Base-by-base conservation (phyloP, 805 yeast species). In the Scheffersomyces ergatensis region DNA sequence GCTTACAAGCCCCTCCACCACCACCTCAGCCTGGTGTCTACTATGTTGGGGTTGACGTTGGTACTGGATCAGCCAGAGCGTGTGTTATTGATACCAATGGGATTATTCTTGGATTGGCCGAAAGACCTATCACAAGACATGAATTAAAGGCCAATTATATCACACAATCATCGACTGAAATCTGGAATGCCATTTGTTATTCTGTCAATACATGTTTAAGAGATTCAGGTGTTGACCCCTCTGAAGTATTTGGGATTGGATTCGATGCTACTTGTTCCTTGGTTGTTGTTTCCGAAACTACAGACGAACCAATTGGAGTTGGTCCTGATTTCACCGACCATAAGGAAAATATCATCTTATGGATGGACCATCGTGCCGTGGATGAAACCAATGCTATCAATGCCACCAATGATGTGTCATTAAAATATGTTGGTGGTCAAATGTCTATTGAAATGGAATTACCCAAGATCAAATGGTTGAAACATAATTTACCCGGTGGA, bases 381-480 rank as follows among this genome's bases (percentile, higher is more conserved):
- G 69, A 72, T 6, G 97, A 92, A 59, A 89, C 97, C 12, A 69
- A 79, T 41, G 77, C 70, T 42, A 89, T 93, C 60, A 92, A 92
- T 63, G 78, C 83, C 32, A 85, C 96, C 0, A 76, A 77, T 26
- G 95, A 89, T 57, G 80, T 78, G 55, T 80, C 87, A 43, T 74
- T 93, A 55, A 85, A 87, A 60, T 93, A 88, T 60, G 98, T 93
- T 15, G 99, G 99, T 44, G 98, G 98, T 15, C 83, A 82, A 54
- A 92, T 93, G 97, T 89, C 97, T 37, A 85, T 93, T 55, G 99
- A 92, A 64, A 93, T 93, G 98, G 98, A 93, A 60, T 74, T 93
- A 49, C 99, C 99, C 46, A 93, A 93, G 66, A 89, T 89, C 68
- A 86, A 87, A 67, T 93, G 99, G 99, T 76, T 93, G 57, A 92